phyloP scores from a whole-genome alignment of 139 green algal genomes.

The Micromonas pusilla region DNA sequence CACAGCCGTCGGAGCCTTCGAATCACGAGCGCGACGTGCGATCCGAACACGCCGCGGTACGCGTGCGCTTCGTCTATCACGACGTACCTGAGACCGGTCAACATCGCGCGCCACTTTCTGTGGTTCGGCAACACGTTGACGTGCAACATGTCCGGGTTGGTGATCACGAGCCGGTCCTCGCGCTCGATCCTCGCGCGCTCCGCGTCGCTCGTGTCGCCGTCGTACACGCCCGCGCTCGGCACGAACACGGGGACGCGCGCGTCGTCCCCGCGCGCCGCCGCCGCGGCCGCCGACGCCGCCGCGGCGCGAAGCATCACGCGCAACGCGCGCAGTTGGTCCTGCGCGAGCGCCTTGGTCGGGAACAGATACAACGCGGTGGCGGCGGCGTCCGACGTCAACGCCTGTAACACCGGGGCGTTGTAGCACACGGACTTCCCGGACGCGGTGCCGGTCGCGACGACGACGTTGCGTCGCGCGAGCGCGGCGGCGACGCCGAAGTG shows the following conservation, averaged over 20 bases:
- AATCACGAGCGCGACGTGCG: slow-evolving; percentile 78
- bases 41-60: slow-evolving; percentile 79
- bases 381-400: slow-evolving; percentile 38
- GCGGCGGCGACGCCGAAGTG: slow-evolving; percentile 52
- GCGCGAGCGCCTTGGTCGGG: slow-evolving; percentile 81
- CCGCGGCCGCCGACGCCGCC: slow-evolving; percentile 30
- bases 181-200: slow-evolving; percentile 45
- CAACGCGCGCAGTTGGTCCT: slow-evolving; percentile 74
- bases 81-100: slow-evolving; percentile 44
- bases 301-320: slow-evolving; percentile 35
- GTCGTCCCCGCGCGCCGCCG: background rate
- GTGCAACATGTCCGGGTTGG: slow-evolving; percentile 98
- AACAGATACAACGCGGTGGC: slow-evolving; percentile 83
- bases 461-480: slow-evolving; percentile 49
- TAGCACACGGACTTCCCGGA: slow-evolving; percentile 90
- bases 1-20: slow-evolving; percentile 61
- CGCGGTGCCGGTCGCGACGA: slow-evolving; percentile 82
- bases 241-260: no score
- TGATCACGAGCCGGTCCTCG: slow-evolving; percentile 66
- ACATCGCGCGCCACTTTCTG: slow-evolving; percentile 53
- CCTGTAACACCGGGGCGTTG: slow-evolving; percentile 63
- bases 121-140: slow-evolving; percentile 70
- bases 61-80: slow-evolving; percentile 89
- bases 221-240: slow-evolving; percentile 73
- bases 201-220: slow-evolving; percentile 69